phyloP scores from a whole-genome alignment of 1,284 basidiomycete genomes.

The Apiotrichum brassicae region DNA sequence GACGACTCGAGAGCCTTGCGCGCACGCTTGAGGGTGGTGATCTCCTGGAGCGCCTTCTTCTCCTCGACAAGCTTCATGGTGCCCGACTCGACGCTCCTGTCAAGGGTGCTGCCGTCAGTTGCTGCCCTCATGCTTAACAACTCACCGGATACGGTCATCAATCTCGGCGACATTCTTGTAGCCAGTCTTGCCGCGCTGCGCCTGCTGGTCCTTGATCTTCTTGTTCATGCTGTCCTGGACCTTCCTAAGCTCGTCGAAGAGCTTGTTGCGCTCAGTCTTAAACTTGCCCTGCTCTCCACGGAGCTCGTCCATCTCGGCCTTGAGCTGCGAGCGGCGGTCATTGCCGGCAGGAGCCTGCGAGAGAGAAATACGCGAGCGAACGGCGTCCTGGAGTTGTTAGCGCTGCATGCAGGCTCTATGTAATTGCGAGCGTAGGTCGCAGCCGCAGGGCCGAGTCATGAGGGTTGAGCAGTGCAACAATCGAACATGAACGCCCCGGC shows the following conservation, averaged over 20 bases:
- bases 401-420: neutral
- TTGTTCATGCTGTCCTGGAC: conserved; percentile 74
- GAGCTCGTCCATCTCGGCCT: conserved; percentile 73
- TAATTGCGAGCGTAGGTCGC: too few relatives aligned
- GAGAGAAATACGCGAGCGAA: conserved; percentile 71
- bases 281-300: conserved; percentile 71
- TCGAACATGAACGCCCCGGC: too few relatives aligned
- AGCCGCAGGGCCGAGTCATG: too few relatives aligned
- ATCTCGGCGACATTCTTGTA: conserved; percentile 85
- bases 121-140: conserved; percentile 5
- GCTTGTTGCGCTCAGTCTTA: conserved; percentile 66
- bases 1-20: conserved; percentile 70
- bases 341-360: conserved; percentile 54
- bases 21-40: conserved; percentile 63
- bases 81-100: conserved; percentile 86
- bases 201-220: conserved; percentile 88
- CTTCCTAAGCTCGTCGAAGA: conserved; percentile 73
- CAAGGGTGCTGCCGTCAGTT: conserved; percentile 48
- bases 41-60: conserved; percentile 88
- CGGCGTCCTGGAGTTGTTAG: conserved; percentile 54
- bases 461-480: too few relatives aligned
- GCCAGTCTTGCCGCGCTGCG: conserved; percentile 69
- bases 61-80: conserved; percentile 90
- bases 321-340: conserved; percentile 61
- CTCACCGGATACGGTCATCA: conserved; percentile 76